Evolutionary conservation across 768 basidiomycete genomes (phyloP).

Genomic region (Termitomyces sp.): DNA sequence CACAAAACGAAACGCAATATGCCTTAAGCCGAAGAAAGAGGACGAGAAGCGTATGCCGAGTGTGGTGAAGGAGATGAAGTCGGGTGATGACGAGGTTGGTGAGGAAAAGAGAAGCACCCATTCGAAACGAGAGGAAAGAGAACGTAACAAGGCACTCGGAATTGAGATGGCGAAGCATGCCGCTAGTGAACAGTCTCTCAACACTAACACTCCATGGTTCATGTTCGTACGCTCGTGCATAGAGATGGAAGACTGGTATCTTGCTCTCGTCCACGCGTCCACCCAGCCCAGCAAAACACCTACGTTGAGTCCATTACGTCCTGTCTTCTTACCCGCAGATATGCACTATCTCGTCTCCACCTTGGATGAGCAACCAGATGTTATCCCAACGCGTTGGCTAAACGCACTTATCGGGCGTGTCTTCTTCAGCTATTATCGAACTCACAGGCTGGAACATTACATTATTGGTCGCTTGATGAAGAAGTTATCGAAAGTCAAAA

Average conservation of each 20-base stretch:
- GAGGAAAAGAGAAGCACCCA: conserved; percentile 22
- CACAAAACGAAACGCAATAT: conserved; percentile 85
- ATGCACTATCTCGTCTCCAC: conserved; percentile 82
- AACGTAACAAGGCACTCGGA: conserved; percentile 28
- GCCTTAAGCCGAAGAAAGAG: conserved; percentile 50
- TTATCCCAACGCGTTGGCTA: conserved; percentile 96
- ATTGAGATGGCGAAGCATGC: conserved; percentile 38
- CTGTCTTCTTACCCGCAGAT: conserved; percentile 69
- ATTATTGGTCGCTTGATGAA: conserved; percentile 90
- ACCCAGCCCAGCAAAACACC: conserved; percentile 58
- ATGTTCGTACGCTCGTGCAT: conserved; percentile 84
- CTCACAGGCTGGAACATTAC: conserved; percentile 72
- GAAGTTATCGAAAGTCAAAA: conserved; percentile 89
- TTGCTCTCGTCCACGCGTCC: conserved; percentile 73
- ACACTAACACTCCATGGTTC: conserved; percentile 76
- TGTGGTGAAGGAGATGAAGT: conserved; percentile 48
- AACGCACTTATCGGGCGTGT: conserved; percentile 91
- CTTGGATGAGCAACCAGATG: conserved; percentile 90
- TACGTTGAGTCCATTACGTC: conserved; percentile 51
- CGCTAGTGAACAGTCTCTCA: conserved; percentile 45
- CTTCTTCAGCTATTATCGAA: conserved; percentile 90
- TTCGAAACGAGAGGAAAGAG: conserved; percentile 31
- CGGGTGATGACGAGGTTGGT: conserved; percentile 28
- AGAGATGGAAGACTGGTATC: conserved; percentile 98
- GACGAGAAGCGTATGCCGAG: conserved; percentile 38